phyloP scores from a whole-genome alignment of 345 rosid species.

The Physaria fendleri region DNA sequence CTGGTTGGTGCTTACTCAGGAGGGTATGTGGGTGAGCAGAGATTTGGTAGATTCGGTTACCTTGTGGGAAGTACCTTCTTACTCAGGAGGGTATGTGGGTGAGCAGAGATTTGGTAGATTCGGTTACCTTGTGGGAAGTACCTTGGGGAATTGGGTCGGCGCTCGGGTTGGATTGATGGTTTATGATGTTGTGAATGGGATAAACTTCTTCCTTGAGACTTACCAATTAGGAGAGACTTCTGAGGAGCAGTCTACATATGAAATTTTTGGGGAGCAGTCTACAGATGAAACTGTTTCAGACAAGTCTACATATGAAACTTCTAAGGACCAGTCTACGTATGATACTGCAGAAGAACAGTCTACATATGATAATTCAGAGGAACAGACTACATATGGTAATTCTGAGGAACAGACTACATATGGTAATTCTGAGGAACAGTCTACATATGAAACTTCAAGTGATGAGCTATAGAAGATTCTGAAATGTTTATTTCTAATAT shows the following conservation, averaged over 20 bases:
- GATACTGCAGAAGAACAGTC: not conserved
- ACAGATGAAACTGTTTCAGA: not conserved
- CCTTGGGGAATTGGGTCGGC: slow-evolving; percentile 93
- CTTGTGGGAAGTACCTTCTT: slow-evolving; percentile 83
- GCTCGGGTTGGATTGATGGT: slow-evolving; percentile 90
- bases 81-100: slow-evolving; percentile 71
- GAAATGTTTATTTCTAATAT: slow-evolving; percentile 10
- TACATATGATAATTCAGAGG: not conserved
- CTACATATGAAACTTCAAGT: slow-evolving; percentile 17
- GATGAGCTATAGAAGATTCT: not conserved
- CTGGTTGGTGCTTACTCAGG: slow-evolving; percentile 79
- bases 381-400: too few species aligned
- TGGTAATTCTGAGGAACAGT: too few species aligned
- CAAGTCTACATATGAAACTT: not conserved
- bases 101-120: slow-evolving; percentile 77
- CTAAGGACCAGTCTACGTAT: not conserved
- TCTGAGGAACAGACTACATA: too few species aligned
- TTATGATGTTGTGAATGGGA: slow-evolving; percentile 77
- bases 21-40: slow-evolving; percentile 68
- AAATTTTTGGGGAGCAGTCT: slow-evolving; percentile 10
- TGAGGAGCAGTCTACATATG: slow-evolving; percentile 3
- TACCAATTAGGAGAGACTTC: slow-evolving; percentile 33
- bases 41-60: slow-evolving; percentile 79
- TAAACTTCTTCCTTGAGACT: slow-evolving; percentile 44
- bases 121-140: slow-evolving; percentile 90